Evolutionary conservation across 371 early-diverging fungal species (phyloP), one percentile per base, ranked within the genome.

Genomic region (Syncephalastrum sp.): DNA sequence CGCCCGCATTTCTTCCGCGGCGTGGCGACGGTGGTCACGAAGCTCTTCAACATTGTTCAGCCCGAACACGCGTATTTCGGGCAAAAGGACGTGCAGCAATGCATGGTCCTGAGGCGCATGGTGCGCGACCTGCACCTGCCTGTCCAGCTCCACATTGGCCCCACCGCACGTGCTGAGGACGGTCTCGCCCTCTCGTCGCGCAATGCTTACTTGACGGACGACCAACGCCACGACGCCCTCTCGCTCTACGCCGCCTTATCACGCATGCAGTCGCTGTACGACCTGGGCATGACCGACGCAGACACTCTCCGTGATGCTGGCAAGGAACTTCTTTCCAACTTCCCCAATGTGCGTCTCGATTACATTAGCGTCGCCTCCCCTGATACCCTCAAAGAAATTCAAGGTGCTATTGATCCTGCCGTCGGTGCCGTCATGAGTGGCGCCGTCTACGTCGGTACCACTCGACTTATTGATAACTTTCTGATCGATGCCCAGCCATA

Each of bases 1-100:
- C 85, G 99, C 0, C 97, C 97, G n/a, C 91, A 91, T 64, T 97
- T 97, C 72, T 98, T 98, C 82, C 85, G 97, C 43, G 99, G 99
- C 38, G 99, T 98, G 3, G 91, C 95, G 2, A 98, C 99, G 0
- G 90, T 98, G 3, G 97, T 97, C 15, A 71, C 90, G 47, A 98
- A 97, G 75, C 88, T 98, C 43, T 85, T 98, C 61, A 94, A 95
- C 68, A 87, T 91, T 43, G 86, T 89, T 23, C 86, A 89, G 75
- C 97, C 99, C 3, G 87, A 90, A 16, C 61, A 78, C 33, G 91
- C 90, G 8, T 91, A 75, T 63, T 95, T 98, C 72, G 99, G 99
- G 3, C 98, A 98, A 71, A 98, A 98, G 75, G 99, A 98, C 70
- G 75, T 88, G 12, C 99, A 98, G 76, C 99, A 98, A 72, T 94